Conservation (phyloP, 169 alveolate genomes). For the Eimeria brunetti region DNA sequence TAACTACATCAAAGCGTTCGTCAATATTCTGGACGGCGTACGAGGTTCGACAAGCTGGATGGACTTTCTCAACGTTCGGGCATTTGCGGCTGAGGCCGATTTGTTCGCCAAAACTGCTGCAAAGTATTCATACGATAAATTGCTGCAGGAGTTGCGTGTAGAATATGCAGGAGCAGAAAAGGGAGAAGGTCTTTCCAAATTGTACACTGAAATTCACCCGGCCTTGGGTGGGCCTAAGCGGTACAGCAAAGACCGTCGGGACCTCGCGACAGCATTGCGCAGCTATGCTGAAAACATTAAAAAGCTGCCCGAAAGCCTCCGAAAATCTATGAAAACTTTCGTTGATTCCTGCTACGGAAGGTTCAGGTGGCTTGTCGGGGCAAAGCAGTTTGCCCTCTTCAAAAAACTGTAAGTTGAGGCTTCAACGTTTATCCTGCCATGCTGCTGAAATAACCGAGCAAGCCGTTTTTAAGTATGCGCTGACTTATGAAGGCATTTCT, state of each 20-base stretch:
- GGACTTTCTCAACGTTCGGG: constrained; percentile 20
- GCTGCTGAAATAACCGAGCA: background rate
- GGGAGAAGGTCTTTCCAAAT: background rate
- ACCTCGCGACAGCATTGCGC: constrained; percentile 9
- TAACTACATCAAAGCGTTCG: constrained; percentile 20
- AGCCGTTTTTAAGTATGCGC: background rate
- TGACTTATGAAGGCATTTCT: background rate
- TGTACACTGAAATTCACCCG: constrained; percentile 46
- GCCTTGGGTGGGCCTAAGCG: constrained; percentile 67
- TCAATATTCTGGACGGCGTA: constrained; percentile 52
- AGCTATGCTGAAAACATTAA: constrained; percentile 49
- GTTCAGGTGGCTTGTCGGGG: constrained; percentile 31
- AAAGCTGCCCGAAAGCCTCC: constrained; percentile 22
- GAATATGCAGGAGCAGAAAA: constrained; percentile 6
- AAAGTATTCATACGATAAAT: constrained; percentile 52
- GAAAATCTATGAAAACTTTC: constrained; percentile 10
- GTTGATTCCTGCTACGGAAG: constrained; percentile 1
- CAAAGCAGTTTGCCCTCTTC: constrained; percentile 25
- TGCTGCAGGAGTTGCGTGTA: constrained; percentile 34
- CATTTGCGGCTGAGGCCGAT: constrained; percentile 67
- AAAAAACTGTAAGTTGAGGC: constrained; percentile 11
- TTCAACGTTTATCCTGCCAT: background rate
- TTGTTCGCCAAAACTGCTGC: constrained; percentile 54
- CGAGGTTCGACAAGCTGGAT: constrained; percentile 58
- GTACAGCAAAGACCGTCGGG: constrained; percentile 6